Evolutionary conservation across 2,329 filamentous ascomycete genomes (phyloP).

Genomic region (Aspergillus awamori): DNA sequence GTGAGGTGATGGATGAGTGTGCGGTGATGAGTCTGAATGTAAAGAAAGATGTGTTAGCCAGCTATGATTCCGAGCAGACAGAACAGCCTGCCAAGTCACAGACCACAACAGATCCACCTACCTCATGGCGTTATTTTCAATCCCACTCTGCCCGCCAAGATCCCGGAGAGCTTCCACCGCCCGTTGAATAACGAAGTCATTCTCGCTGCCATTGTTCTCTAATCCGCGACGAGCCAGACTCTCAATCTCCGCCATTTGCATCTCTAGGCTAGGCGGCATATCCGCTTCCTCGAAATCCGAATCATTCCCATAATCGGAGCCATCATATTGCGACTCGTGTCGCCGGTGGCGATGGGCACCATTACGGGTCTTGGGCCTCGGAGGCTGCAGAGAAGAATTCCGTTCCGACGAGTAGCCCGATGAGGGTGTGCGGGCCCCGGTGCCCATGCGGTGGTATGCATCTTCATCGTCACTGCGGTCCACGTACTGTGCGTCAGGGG

Average conservation of each 20-base stretch:
- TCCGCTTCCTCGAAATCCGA: conserved; percentile 58
- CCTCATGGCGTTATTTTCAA: conserved; percentile 61
- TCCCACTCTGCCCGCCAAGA: conserved; percentile 57
- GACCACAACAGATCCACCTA: conserved; percentile 28
- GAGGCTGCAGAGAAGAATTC: conserved; percentile 34
- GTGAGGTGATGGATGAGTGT: conserved; percentile 60
- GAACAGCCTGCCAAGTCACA: background rate
- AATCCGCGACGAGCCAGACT: conserved; percentile 56
- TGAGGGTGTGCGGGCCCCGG: conserved; percentile 27
- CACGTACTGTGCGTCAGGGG: conserved; percentile 33
- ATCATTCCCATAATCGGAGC: conserved; percentile 61
- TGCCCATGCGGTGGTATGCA: conserved; percentile 32
- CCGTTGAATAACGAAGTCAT: conserved; percentile 56
- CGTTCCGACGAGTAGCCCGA: conserved; percentile 27
- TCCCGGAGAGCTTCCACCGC: conserved; percentile 56
- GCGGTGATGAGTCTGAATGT: conserved; percentile 57
- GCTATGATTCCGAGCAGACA: background rate
- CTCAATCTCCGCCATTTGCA: conserved; percentile 59
- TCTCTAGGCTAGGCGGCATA: conserved; percentile 58
- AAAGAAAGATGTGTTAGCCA: conserved; percentile 8
- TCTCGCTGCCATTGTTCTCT: conserved; percentile 55
- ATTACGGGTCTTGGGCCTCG: conserved; percentile 44
- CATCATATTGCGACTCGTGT: conserved; percentile 55
- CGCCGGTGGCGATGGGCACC: conserved; percentile 40
- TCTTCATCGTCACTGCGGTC: conserved; percentile 37